A percentile compares a stretch with the other conserved stretches of the same genome.
Evolutionary conservation across 2,329 filamentous ascomycete species (phyloP).

Genomic region (Ophiostoma himal-ulmi): DNA sequence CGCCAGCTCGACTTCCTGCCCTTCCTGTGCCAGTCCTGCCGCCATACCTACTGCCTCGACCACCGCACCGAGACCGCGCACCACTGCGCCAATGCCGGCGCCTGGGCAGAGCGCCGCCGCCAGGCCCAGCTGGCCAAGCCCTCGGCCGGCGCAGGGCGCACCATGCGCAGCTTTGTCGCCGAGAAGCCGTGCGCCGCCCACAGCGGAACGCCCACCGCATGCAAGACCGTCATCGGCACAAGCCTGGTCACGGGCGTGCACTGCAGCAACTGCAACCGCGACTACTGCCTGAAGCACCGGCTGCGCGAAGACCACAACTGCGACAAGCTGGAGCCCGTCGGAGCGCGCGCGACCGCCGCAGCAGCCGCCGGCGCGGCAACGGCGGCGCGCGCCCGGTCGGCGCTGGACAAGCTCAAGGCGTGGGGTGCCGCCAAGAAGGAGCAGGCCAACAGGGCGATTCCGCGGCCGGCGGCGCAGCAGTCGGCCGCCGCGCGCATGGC

Average conservation of each 20-base stretch:
- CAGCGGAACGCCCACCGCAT: constrained; percentile 40
- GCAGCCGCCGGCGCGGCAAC: constrained; percentile 38
- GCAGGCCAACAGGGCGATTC: constrained; percentile 51
- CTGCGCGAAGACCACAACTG: constrained; percentile 80
- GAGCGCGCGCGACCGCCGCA: constrained; percentile 35
- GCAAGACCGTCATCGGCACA: constrained; percentile 67
- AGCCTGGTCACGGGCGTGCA: constrained; percentile 62
- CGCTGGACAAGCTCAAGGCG: constrained; percentile 68
- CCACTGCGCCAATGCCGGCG: constrained; percentile 55
- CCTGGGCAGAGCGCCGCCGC: constrained; percentile 55
- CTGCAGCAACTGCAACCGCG: constrained; percentile 63
- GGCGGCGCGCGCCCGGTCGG: constrained; percentile 63
- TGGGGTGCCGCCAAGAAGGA: constrained; percentile 75
- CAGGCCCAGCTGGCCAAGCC: constrained; percentile 49
- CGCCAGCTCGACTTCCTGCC: constrained; percentile 94
- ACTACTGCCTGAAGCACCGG: constrained; percentile 73
- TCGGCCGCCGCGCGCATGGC: constrained; percentile 56
- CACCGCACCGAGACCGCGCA: constrained; percentile 84
- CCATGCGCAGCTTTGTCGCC: constrained; percentile 48
- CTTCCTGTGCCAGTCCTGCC: constrained; percentile 87
- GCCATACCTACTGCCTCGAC: constrained; percentile 80
- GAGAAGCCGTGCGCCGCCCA: constrained; percentile 63
- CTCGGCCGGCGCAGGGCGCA: constrained; percentile 49
- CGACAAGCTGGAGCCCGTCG: constrained; percentile 60
- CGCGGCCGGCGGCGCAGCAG: constrained; percentile 51